Base-by-base conservation (phyloP, 2,329 filamentous ascomycete genomes). In the Hymenotorrendiella dingleyae region DNA sequence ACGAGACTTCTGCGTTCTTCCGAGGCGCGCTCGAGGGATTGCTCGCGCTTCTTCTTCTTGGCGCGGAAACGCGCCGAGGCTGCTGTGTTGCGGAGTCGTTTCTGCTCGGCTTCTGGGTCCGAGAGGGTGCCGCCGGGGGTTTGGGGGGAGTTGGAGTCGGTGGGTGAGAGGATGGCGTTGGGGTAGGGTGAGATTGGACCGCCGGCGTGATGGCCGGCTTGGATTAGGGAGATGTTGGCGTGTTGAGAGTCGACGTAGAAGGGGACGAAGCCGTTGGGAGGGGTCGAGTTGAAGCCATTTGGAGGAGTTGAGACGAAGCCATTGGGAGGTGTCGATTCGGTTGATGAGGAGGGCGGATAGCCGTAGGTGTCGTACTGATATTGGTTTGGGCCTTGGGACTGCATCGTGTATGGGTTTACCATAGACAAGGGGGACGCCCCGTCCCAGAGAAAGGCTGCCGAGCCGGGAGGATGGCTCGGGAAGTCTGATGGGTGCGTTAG, bases 31-130 rank as follows among this genome's bases (percentile, higher is more conserved):
- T 91, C 86, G 36, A 94, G 77, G 11, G 83, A 82, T 62, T 89
- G 84, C 69, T 94, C 88, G 36, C 88, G 81, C 67, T 90, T 85
- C 76, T 94, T 94, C 80, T 94, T 94, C 79, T 94, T 94, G 61
- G 91, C 80, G 45, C 88, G 83, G 74, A 94, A 94, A 36, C 88
- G 82, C 11, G 88, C 88, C 52, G 82, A 88, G 42, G 88, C 88
- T 21, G 88, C 88, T 4, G 89, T 94, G 66, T 94, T 94, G 49
- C 88, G 80, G 43, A 86, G 79, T 33, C 88, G 81, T 69, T 93
- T 93, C 9, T 46, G 43, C 22, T 46, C 43, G 14, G 43, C 39
- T 22, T 46, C 43, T 1, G 43, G 43, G 29, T 59, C 35, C n/a
- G 45, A 45, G 28, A 48, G 58, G 24, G 62, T 64, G 43, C 54